Base-by-base conservation (phyloP, 176 grass and related monocot genomes). In the Aegilops longissima region DNA sequence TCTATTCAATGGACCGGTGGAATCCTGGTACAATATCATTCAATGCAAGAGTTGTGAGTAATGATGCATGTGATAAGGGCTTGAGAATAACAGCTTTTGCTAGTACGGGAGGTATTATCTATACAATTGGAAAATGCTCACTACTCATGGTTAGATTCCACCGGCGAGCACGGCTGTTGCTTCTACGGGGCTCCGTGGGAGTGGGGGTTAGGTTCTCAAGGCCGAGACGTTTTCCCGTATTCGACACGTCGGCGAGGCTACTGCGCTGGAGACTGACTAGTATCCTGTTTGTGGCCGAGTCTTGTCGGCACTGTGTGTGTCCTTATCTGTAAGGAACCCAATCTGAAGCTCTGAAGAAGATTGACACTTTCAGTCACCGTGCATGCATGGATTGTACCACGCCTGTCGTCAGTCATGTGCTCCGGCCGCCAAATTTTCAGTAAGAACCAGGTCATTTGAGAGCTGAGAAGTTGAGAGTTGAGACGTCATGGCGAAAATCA, bases 181-280 rank as follows among this genome's bases (percentile, higher is more conserved):
- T 82, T 25, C 39, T 30, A n/a, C 4, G 40, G 63, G 30, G 27
- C 77, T 63, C n/a, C 14, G 7, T 47, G 18, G 16, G 29, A 12
- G 80, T 58, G 75, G 82, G 87, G 88, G 54, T 39, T 71, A 70
- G 86, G 44, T 73, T 33, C 20, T 59, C 17, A 6, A 66, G 31
- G 6, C 30, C 13, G 52, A 66, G 54, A 45, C 33, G 14, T 20
- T 5, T 38, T 44, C 54, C 8, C 18, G 56, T 24, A 36, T 5
- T 52, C 59, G 85, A 87, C 85, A 84, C 80, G 67, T 90, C 21
- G 9, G 2, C 27, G 34, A 84, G 45, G 73, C 80, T 90, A 90
- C 14, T 45, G 12, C 11, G 35, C 64, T 13, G 27, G 38, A 72
- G 29, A 21, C 58, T 0, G 24, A 67, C 44, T 85, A 87, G 84